Percentiles rank a stretch among this genome's conserved stretches.
These are phyloP conservation scores for Arthrobotrys iridis DNA, from an alignment of 2,329 filamentous ascomycete genomes.

Conservation along the genomic window DNA sequence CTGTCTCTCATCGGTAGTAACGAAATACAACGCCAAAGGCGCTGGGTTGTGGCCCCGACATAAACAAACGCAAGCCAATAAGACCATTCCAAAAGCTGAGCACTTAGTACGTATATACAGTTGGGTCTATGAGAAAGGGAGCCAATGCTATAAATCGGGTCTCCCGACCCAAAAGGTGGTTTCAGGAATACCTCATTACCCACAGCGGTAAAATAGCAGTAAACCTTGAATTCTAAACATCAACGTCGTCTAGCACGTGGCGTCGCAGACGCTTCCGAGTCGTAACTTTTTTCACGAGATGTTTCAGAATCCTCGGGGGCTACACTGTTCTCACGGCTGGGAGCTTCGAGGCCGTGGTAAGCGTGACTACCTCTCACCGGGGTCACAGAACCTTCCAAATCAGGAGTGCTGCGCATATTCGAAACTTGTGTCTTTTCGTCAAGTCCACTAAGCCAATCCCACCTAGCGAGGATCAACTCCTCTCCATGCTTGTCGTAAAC, in stretches of 20 bases:
- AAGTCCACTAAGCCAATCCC: conserved; percentile 13
- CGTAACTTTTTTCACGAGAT: not conserved
- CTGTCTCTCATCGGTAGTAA: no score
- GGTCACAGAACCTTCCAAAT: not conserved
- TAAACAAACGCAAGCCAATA: not conserved
- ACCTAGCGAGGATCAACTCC: not conserved
- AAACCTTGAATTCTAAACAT: not conserved
- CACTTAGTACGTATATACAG: no score
- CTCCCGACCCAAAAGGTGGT: not conserved
- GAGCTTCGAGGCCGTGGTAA: not conserved
- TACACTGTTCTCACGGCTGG: conserved; percentile 9
- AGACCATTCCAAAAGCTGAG: no score
- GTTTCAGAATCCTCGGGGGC: not conserved
- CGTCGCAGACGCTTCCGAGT: not conserved
- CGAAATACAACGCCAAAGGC: no score
- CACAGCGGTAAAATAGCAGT: not conserved
- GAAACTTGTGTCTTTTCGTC: not conserved
- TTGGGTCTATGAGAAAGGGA: no score
- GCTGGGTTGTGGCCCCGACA: not conserved
- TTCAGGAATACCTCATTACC: not conserved
- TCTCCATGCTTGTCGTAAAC: conserved; percentile 21
- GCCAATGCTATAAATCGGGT: no score
- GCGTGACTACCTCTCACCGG: not conserved
- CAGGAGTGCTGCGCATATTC: not conserved
- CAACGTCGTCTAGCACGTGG: not conserved